A percentile compares a stretch with the other conserved stretches of the same genome.
phyloP scores from a whole-genome alignment of 495 filamentous ascomycete species.

The Trichoderma orchidacearum region DNA sequence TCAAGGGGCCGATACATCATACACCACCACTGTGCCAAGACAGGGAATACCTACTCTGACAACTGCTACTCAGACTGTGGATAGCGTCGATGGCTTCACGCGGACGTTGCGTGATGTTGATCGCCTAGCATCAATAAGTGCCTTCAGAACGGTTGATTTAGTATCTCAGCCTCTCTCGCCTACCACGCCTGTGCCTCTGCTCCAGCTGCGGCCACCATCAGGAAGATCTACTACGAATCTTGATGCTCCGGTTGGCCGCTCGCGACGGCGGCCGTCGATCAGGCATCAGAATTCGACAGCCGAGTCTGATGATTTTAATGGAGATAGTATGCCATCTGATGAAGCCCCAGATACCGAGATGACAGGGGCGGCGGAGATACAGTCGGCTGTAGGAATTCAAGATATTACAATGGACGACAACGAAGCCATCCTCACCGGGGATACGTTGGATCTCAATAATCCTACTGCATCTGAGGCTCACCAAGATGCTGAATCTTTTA shows the following conservation, averaged over 20 bases:
- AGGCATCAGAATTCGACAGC: slow-evolving; percentile 77
- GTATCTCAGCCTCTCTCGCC: slow-evolving; percentile 87
- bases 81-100: slow-evolving; percentile 59
- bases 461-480: slow-evolving; percentile 62
- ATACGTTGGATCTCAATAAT: slow-evolving; percentile 59
- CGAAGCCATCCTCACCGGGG: slow-evolving; percentile 62
- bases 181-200: slow-evolving; percentile 70
- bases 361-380: slow-evolving; percentile 65
- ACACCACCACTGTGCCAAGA: slow-evolving; percentile 36
- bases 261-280: slow-evolving; percentile 59
- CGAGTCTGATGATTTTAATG: slow-evolving; percentile 74
- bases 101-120: slow-evolving; percentile 78
- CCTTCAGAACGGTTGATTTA: slow-evolving; percentile 53
- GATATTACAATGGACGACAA: slow-evolving; percentile 64
- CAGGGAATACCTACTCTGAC: slow-evolving; percentile 48
- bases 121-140: slow-evolving; percentile 73
- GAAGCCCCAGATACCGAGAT: slow-evolving; percentile 49
- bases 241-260: slow-evolving; percentile 24
- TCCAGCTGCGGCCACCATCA: slow-evolving; percentile 35
- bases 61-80: slow-evolving; percentile 58
- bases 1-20: slow-evolving; percentile 30
- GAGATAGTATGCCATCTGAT: slow-evolving; percentile 62
- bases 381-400: slow-evolving; percentile 64
- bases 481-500: slow-evolving; percentile 79
- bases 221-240: slow-evolving; percentile 35